These are phyloP conservation scores for Penicillium freii DNA, from an alignment of 2,329 filamentous ascomycete species.

Conservation along the genomic window DNA sequence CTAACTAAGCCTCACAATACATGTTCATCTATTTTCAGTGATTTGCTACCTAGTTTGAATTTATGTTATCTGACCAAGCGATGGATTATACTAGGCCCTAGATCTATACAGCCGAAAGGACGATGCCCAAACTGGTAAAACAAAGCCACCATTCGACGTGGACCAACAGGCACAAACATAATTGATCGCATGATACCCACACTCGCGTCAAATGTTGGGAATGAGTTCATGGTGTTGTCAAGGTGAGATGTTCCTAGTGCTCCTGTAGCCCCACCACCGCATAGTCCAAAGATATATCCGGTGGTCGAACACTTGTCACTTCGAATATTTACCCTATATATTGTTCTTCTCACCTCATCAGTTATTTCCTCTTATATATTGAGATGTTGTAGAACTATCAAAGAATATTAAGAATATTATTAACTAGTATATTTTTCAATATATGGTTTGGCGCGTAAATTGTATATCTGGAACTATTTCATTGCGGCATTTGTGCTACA, in stretches of 20 bases:
- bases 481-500: slow-evolving; percentile 10
- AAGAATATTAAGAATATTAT: background rate
- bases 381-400: background rate
- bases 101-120: background rate
- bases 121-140: background rate
- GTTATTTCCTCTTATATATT: background rate
- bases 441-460: background rate
- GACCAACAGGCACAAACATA: background rate
- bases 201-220: background rate
- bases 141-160: slow-evolving; percentile 1
- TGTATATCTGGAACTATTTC: background rate
- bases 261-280: slow-evolving; percentile 1
- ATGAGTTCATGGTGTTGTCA: background rate
- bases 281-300: background rate
- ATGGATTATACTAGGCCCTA: background rate
- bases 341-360: background rate
- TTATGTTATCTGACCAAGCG: background rate
- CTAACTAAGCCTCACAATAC: background rate
- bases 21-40: background rate
- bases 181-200: background rate
- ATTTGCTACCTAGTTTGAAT: background rate
- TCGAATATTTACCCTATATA: background rate
- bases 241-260: background rate
- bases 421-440: background rate
- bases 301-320: background rate